These are phyloP conservation scores for Emergomyces africanus DNA, from an alignment of 2,329 filamentous ascomycete species.

Conservation along the genomic window DNA sequence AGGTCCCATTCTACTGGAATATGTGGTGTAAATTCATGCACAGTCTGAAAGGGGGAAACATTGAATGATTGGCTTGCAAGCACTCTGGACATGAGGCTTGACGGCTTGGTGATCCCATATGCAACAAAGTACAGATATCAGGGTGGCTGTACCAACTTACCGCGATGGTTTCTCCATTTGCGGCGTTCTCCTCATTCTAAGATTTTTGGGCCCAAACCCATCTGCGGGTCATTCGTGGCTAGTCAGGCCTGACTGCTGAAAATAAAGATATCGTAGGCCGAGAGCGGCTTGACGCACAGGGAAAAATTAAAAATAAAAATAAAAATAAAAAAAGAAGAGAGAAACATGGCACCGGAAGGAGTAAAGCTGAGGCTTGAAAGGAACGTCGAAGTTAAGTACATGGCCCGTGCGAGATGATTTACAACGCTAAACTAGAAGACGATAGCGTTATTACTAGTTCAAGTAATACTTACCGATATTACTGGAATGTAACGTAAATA, in stretches of 20 bases:
- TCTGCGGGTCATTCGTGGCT: not conserved
- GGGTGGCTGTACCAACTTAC: constrained; percentile 1
- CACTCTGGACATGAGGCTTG: constrained; percentile 1
- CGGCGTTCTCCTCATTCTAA: not conserved
- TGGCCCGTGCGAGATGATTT: not conserved
- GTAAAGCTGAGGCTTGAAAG: not conserved
- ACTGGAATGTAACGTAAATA: not conserved
- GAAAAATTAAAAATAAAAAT: no score
- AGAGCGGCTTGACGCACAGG: no score
- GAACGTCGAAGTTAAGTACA: not conserved
- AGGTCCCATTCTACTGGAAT: not conserved
- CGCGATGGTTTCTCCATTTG: not conserved
- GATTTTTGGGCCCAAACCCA: not conserved
- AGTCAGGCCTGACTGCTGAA: not conserved
- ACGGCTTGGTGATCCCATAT: not conserved
- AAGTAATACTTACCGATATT: not conserved
- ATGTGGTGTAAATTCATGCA: not conserved
- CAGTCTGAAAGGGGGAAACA: not conserved
- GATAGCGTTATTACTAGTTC: not conserved
- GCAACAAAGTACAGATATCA: not conserved
- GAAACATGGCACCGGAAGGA: not conserved
- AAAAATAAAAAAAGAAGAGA: not conserved
- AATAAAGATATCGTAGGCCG: not conserved
- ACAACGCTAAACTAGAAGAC: not conserved
- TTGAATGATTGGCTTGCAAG: not conserved